These are phyloP conservation scores for Candida sojae DNA, from an alignment of 1,139 yeast genomes.

Conservation along the genomic window DNA sequence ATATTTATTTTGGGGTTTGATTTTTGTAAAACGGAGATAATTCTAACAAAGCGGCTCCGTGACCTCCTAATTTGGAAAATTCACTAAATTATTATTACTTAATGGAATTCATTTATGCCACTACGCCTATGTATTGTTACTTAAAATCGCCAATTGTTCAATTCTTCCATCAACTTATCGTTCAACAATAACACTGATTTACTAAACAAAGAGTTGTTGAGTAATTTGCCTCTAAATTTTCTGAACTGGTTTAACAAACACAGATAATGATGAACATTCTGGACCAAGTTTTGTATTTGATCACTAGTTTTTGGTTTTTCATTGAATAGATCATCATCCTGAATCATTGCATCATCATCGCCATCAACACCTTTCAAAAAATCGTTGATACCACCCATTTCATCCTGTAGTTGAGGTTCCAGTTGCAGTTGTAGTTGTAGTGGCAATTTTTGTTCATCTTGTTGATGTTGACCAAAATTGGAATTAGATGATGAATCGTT, in stretches of 20 bases:
- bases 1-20: too few species aligned
- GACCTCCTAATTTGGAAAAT: neutral
- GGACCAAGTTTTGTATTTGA: conserved; percentile 4
- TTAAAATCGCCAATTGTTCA: conserved; percentile 9
- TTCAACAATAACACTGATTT: conserved; percentile 12
- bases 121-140: neutral
- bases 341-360: conserved; percentile 16
- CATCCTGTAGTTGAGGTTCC: neutral
- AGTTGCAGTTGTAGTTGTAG: too few species aligned
- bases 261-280: neutral
- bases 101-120: neutral
- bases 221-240: conserved; percentile 4
- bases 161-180: conserved; percentile 15
- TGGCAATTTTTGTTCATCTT: too few species aligned
- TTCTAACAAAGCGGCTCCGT: neutral
- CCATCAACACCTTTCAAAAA: conserved; percentile 8
- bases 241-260: conserved; percentile 13
- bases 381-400: conserved; percentile 7
- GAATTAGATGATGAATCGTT: conserved; percentile 10
- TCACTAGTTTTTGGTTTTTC: conserved; percentile 13
- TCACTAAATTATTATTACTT: neutral
- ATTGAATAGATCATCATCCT: conserved; percentile 15
- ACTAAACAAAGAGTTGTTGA: conserved; percentile 8
- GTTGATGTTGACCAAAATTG: neutral
- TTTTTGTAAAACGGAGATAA: neutral